Evolutionary conservation across 441 rosid species (phyloP).

Genomic region (Gossypium trilobum): DNA sequence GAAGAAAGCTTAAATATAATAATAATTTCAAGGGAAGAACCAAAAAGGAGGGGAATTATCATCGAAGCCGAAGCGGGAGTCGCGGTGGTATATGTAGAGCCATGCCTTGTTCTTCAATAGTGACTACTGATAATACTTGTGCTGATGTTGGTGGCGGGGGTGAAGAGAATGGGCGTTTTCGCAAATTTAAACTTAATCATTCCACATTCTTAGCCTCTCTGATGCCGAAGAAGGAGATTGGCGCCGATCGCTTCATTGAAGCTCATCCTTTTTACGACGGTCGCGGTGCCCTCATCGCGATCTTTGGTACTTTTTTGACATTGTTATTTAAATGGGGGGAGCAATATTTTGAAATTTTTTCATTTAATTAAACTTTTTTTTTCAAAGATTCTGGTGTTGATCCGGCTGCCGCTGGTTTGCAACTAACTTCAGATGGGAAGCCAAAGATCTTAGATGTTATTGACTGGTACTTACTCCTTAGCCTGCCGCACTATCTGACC

Average conservation of each 20-base stretch:
- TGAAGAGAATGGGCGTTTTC: conserved; percentile 47
- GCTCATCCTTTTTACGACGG: conserved; percentile 75
- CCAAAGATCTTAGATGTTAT: conserved; percentile 84
- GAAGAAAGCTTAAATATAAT: conserved; percentile 5
- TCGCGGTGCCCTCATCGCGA: conserved; percentile 78
- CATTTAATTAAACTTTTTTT: not conserved
- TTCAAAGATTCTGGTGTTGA: conserved; percentile 82
- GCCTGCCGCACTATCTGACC: not conserved
- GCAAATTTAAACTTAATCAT: conserved; percentile 60
- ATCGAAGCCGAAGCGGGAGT: conserved; percentile 2
- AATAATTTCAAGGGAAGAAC: not conserved
- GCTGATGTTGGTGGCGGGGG: conserved; percentile 22
- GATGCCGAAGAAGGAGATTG: conserved; percentile 89
- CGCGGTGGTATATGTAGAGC: conserved; percentile 26
- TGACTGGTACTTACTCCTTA: conserved; percentile 52
- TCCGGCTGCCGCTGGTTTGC: conserved; percentile 87
- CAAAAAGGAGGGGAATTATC: conserved; percentile 7
- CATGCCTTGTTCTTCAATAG: conserved; percentile 62
- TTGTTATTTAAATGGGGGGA: not conserved
- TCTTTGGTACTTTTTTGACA: conserved; percentile 45
- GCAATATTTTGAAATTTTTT: not conserved
- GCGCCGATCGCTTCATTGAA: conserved; percentile 75
- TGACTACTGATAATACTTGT: conserved; percentile 25
- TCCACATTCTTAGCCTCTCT: conserved; percentile 86
- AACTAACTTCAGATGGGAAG: conserved; percentile 85